Conservation (phyloP, 441 rosid genomes). For the Jatropha podagrica region DNA sequence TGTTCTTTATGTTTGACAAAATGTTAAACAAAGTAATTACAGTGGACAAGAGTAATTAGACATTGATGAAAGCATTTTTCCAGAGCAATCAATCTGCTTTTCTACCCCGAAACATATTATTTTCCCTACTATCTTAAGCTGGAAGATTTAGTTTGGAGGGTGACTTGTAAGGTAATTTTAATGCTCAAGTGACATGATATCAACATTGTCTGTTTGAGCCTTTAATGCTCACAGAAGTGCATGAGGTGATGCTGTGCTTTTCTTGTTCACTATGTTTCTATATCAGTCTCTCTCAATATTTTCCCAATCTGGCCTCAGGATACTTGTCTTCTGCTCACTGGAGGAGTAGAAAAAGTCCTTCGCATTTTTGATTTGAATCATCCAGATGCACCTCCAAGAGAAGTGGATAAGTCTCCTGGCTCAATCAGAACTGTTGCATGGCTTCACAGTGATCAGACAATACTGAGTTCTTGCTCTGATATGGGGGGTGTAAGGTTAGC, state of each 20-base stretch:
- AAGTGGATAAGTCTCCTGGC: conserved; percentile 74
- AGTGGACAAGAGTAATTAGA: neutral
- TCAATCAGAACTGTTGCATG: conserved; percentile 85
- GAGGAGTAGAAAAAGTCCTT: conserved; percentile 84
- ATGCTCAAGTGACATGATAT: neutral
- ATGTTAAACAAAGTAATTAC: neutral
- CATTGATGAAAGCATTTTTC: neutral
- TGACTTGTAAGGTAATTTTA: neutral
- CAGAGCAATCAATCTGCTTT: neutral
- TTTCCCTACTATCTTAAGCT: neutral
- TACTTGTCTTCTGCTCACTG: conserved; percentile 75
- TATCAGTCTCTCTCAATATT: neutral
- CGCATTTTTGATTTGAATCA: conserved; percentile 77
- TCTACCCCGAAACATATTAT: neutral
- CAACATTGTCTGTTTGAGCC: neutral
- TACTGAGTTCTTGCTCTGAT: conserved; percentile 80
- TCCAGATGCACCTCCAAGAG: conserved; percentile 78
- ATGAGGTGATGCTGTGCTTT: neutral
- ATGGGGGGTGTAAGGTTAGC: conserved; percentile 76
- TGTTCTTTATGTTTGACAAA: neutral
- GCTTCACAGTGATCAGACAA: conserved; percentile 89
- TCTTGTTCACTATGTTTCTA: conserved; percentile 4
- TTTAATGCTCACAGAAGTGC: neutral
- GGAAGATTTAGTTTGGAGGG: neutral
- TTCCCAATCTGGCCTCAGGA: conserved; percentile 41